These are phyloP conservation scores for Penicillium steckii DNA, from an alignment of 495 filamentous ascomycete genomes.

Conservation along the genomic window DNA sequence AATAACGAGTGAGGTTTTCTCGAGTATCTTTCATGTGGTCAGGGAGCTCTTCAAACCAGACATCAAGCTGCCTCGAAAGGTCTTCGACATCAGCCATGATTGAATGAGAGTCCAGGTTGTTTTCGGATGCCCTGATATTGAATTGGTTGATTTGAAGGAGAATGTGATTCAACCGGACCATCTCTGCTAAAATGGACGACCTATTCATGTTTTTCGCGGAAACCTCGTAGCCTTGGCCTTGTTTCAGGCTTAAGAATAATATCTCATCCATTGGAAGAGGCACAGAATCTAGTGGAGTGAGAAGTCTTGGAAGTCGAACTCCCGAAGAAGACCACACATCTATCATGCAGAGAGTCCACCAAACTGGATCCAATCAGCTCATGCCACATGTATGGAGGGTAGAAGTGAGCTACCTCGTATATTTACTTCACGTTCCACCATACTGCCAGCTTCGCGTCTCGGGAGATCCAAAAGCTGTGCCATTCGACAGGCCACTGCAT, in stretches of 20 bases:
- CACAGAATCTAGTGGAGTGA: slow-evolving; percentile 19
- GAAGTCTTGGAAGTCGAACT: slow-evolving; percentile 28
- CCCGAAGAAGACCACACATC: slow-evolving; percentile 42
- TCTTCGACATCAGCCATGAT: slow-evolving; percentile 16
- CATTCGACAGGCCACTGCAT: slow-evolving; percentile 22
- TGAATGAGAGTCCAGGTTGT: slow-evolving; percentile 2
- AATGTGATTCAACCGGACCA: slow-evolving; percentile 35
- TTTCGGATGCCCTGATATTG: slow-evolving; percentile 24
- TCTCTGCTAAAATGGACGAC: slow-evolving; percentile 30
- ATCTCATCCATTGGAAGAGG: slow-evolving; percentile 34
- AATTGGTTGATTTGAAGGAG: slow-evolving; percentile 33
- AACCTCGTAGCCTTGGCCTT: neutral
- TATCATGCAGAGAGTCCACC: slow-evolving; percentile 45
- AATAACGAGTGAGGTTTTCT: slow-evolving; percentile 25
- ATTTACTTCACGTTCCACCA: slow-evolving; percentile 16
- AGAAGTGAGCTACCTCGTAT: slow-evolving; percentile 24
- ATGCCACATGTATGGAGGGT: neutral
- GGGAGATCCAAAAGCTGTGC: slow-evolving; percentile 23
- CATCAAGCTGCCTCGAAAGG: slow-evolving; percentile 26
- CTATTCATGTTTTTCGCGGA: neutral
- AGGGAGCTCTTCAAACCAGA: slow-evolving; percentile 29
- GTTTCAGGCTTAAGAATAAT: slow-evolving; percentile 15
- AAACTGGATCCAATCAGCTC: slow-evolving; percentile 20
- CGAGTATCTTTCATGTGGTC: slow-evolving; percentile 28
- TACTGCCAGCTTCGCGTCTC: slow-evolving; percentile 6